Evolutionary conservation across 2,329 filamentous ascomycete species (phyloP).

Genomic region (Alternaria consortialis): DNA sequence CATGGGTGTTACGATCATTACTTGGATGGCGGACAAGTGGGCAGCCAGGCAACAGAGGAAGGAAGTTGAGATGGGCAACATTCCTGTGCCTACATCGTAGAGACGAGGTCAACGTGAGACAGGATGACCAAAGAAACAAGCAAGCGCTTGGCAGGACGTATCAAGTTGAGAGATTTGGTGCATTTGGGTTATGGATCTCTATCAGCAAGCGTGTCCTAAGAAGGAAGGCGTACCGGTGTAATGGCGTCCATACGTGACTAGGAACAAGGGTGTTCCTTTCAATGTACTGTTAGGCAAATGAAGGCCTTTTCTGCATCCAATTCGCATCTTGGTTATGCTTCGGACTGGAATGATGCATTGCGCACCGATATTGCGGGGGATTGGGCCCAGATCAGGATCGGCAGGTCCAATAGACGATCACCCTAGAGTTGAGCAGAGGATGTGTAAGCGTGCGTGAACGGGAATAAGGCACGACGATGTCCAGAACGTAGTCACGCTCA

Average conservation of each 20-base stretch:
- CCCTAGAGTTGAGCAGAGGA: slow-evolving; percentile 3
- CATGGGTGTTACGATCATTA: slow-evolving; percentile 45
- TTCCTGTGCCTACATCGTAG: slow-evolving; percentile 11
- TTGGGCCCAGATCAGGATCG: neutral
- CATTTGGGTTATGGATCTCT: slow-evolving; percentile 2
- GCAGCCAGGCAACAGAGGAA: slow-evolving; percentile 43
- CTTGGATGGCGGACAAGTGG: slow-evolving; percentile 52
- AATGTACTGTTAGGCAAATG: slow-evolving; percentile 6
- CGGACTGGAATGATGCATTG: slow-evolving; percentile 1
- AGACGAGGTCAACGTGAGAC: neutral
- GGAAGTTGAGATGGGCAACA: slow-evolving; percentile 39
- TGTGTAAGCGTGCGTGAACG: slow-evolving; percentile 11
- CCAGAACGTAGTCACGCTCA: neutral
- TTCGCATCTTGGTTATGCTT: neutral
- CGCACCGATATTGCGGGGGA: neutral
- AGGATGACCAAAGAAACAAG: neutral
- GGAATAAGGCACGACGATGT: slow-evolving; percentile 1
- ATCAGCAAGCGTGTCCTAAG: slow-evolving; percentile 5
- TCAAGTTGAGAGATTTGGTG: neutral
- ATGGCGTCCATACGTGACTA: slow-evolving; percentile 1
- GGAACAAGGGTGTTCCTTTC: slow-evolving; percentile 10
- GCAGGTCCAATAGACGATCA: slow-evolving; percentile 2
- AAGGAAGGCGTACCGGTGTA: slow-evolving; percentile 17
- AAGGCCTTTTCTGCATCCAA: slow-evolving; percentile 2
- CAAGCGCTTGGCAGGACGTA: neutral